Percentiles rank a stretch among this genome's conserved stretches.
Evolutionary conservation across 345 rosid species (phyloP).

Genomic region (Cardiospermum halicacabum): DNA sequence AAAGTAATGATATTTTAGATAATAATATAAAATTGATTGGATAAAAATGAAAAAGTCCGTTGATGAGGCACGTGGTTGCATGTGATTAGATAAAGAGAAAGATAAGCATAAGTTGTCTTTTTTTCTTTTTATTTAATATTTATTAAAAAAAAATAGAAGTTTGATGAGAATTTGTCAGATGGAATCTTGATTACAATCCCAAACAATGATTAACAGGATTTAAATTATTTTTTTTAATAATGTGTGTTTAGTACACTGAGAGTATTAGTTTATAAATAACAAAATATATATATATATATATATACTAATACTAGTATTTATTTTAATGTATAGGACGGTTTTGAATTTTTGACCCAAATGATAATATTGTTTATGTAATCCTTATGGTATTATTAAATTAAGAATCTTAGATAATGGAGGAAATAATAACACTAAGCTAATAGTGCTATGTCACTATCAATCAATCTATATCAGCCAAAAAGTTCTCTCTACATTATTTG

Average conservation of each 20-base stretch:
- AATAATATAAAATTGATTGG: not conserved
- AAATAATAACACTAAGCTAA: not conserved
- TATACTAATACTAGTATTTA: no score
- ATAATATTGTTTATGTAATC: no score
- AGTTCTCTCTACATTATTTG: not conserved
- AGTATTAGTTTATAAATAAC: no score
- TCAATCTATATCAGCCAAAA: constrained; percentile 5
- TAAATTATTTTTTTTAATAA: not conserved
- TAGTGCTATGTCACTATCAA: not conserved
- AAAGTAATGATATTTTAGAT: not conserved
- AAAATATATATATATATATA: no score
- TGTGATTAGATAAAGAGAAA: not conserved
- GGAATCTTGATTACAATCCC: not conserved
- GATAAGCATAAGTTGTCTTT: not conserved
- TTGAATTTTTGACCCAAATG: no score
- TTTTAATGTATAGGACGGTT: no score
- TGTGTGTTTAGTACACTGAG: no score
- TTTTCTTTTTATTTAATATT: no score
- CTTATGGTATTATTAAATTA: not conserved
- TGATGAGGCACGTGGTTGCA: constrained; percentile 8
- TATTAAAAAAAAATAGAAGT: no score
- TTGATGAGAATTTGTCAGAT: not conserved
- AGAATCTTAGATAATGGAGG: not conserved
- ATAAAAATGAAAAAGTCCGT: not conserved
- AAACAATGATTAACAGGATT: not conserved